phyloP scores from a whole-genome alignment of 805 yeast species.

The Cyberlindnera mrakii region DNA sequence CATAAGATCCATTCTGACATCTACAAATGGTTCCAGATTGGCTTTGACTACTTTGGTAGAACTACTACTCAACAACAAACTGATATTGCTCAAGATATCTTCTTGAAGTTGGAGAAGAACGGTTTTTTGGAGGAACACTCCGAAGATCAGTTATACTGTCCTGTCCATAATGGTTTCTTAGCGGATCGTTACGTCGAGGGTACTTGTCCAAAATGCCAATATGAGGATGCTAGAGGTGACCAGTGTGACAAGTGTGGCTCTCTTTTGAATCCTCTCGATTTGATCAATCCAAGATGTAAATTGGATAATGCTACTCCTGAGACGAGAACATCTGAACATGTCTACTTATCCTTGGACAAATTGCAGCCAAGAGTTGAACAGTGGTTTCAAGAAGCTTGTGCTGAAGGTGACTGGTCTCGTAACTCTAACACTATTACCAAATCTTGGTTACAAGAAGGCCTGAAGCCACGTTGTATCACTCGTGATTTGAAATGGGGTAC shows the following conservation, averaged over 20 bases:
- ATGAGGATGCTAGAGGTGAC: conserved; percentile 98
- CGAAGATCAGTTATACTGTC: conserved; percentile 88
- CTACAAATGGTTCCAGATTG: conserved; percentile 95
- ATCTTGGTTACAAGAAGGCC: conserved; percentile 91
- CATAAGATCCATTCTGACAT: conserved; percentile 81
- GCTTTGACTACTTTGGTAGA: conserved; percentile 92
- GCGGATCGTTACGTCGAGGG: conserved; percentile 99
- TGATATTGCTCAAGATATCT: conserved; percentile 91
- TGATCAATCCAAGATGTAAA: conserved; percentile 93
- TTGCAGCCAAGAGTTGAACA: conserved; percentile 66
- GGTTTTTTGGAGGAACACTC: conserved; percentile 80
- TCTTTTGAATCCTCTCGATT: conserved; percentile 85
- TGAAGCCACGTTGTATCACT: conserved; percentile 91
- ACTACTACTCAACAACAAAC: conserved; percentile 92
- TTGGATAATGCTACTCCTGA: conserved; percentile 79
- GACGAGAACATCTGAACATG: conserved; percentile 75
- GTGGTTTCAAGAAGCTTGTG: conserved; percentile 69
- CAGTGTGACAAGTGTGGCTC: conserved; percentile 97
- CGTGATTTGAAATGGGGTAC: conserved; percentile 98
- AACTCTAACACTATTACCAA: conserved; percentile 85
- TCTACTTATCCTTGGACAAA: conserved; percentile 77
- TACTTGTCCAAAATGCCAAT: conserved; percentile 89
- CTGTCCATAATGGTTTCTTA: conserved; percentile 79
- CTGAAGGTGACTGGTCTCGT: conserved; percentile 83
- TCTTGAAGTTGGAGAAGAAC: conserved; percentile 67